Conservation (phyloP, 2,329 filamentous ascomycete species). For the Claviceps monticola region DNA sequence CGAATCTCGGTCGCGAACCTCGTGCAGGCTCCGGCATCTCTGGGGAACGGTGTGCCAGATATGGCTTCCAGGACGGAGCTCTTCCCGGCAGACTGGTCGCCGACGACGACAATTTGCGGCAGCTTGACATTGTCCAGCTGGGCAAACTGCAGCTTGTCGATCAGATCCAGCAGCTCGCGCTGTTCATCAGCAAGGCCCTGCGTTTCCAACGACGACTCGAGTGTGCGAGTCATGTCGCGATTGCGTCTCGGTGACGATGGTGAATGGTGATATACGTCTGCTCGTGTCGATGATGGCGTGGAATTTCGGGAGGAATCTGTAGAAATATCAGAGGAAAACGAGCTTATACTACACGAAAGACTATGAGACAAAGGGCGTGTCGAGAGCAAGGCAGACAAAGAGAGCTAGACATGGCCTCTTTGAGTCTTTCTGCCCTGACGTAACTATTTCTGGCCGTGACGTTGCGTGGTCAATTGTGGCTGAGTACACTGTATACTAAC, state of each 20-base stretch:
- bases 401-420: too few species aligned
- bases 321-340: constrained; percentile 3
- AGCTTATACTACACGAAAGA: constrained; percentile 4
- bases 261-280: not conserved
- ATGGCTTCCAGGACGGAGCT: constrained; percentile 51
- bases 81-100: constrained; percentile 51
- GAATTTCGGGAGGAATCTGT: not conserved
- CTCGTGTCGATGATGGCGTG: not conserved
- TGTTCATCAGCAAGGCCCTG: constrained; percentile 40
- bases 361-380: not conserved
- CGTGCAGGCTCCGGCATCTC: constrained; percentile 46
- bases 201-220: constrained; percentile 35
- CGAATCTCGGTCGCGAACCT: constrained; percentile 47
- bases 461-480: too few species aligned
- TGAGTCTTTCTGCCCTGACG: too few species aligned
- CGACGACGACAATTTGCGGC: constrained; percentile 50
- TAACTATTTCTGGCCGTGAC: too few species aligned
- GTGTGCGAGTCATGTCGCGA: constrained; percentile 24
- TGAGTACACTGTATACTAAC: too few species aligned
- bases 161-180: constrained; percentile 40
- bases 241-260: constrained; percentile 9
- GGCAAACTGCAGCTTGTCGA: constrained; percentile 40
- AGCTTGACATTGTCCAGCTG: constrained; percentile 39
- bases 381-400: not conserved
- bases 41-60: constrained; percentile 46